Evolutionary conservation across 75 land plant species (phyloP), one percentile per base, ranked within the genome.

Genomic region (Chamaecyparis obtusa): DNA sequence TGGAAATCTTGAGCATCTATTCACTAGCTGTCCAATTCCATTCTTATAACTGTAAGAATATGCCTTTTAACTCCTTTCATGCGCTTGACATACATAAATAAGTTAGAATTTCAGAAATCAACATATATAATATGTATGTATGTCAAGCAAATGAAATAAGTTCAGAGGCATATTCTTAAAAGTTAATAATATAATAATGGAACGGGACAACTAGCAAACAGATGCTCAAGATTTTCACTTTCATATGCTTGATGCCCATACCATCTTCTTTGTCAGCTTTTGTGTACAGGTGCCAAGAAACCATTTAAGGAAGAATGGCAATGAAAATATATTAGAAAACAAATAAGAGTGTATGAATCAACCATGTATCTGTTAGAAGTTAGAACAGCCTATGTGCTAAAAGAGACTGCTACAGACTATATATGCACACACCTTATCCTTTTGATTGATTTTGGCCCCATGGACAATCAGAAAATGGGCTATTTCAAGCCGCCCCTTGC

Each of bases 401-500:
- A 78, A 9, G 3, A 78, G 44, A 39, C n/a, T 81, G 49, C 30
- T 44, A 44, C n/a, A 46, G 14, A 46, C 1, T 41, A 78, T 14
- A 32, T 17, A 41, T 46, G 67, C 81, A 69, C 91, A 83, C 55
- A 90, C 99, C 96, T 96, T 96, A 87, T 98, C 99, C 85, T 98
- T 97, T 35, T 84, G 44, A 88, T 97, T 96, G 44, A 98, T 80
- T 56, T 97, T 94, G 19, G 99, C 97, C 74, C 96, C 98, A 85
- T 89, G 90, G 27, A 87, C 83, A 56, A 98, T 90, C 55, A 98
- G 88, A 83, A 90, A 9, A 72, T 91, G 92, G 43, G 99, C 98
- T 41, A 98, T 90, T 86, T 96, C 90, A 84, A 91, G 83, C 90
- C 95, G 90, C 41, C 97, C 97, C 87, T 98, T 98, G 84, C 99